phyloP scores from a whole-genome alignment of 768 basidiomycete genomes.

The Leccinum broughii region DNA sequence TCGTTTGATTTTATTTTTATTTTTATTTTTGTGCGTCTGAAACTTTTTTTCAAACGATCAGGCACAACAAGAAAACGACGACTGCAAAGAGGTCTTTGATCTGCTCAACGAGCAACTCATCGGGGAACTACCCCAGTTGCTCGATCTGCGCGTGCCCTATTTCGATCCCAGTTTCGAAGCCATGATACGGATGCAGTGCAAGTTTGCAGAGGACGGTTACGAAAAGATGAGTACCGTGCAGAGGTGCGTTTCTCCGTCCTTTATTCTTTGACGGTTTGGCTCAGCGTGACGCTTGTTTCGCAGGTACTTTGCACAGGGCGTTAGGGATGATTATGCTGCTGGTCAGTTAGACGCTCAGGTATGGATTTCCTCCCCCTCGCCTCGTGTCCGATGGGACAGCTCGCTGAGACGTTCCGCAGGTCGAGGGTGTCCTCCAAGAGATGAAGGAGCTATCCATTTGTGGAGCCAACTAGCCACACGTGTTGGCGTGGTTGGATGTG shows the following conservation, averaged over 20 bases:
- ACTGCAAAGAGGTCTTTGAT: conserved; percentile 92
- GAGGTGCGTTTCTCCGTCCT: conserved; percentile 43
- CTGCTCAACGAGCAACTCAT: conserved; percentile 92
- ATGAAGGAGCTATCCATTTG: conserved; percentile 97
- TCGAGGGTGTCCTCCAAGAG: conserved; percentile 95
- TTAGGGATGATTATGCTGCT: conserved; percentile 95
- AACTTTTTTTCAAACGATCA: neutral
- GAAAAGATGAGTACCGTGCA: conserved; percentile 96
- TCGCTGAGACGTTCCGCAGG: conserved; percentile 42
- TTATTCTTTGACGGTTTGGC: neutral
- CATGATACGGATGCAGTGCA: conserved; percentile 97
- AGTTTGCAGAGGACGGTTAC: conserved; percentile 98
- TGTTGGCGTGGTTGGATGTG: neutral
- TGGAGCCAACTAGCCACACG: conserved; percentile 47
- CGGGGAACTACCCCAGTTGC: conserved; percentile 83
- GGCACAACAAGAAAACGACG: conserved; percentile 97
- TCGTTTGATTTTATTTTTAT: conserved; percentile 6
- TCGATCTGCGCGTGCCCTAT: conserved; percentile 95
- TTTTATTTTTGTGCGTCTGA: neutral
- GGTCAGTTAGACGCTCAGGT: conserved; percentile 95
- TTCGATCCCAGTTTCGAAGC: conserved; percentile 99
- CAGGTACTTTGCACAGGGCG: conserved; percentile 87
- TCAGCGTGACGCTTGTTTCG: neutral
- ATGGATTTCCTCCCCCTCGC: conserved; percentile 8
- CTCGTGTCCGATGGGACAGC: neutral